These are phyloP conservation scores for Phaffia rhodozyma DNA, from an alignment of 1,284 basidiomycete genomes.

Conservation along the genomic window DNA sequence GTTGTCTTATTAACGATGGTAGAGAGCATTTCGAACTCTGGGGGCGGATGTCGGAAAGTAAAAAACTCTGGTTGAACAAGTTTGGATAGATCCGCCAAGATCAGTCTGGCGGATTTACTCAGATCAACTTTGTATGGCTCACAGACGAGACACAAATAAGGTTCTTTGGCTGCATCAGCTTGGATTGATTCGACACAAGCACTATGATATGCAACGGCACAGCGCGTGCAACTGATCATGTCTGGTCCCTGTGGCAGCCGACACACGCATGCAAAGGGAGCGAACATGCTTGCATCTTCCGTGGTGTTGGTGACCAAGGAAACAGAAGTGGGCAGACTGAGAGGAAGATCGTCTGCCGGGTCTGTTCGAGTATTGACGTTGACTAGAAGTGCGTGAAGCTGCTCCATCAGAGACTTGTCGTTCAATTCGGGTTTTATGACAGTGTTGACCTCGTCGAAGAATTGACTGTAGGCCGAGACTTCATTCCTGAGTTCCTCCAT, in stretches of 20 bases:
- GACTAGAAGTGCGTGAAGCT: too few species aligned
- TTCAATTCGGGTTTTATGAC: too few species aligned
- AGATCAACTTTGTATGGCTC: conserved; percentile 13
- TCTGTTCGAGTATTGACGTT: too few species aligned
- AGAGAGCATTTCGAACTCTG: conserved; percentile 23
- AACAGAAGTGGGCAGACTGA: too few species aligned
- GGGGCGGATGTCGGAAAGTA: conserved; percentile 25
- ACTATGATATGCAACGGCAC: conserved; percentile 25
- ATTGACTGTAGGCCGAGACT: conserved; percentile 21
- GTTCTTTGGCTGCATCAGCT: conserved; percentile 17
- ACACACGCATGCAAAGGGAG: too few species aligned
- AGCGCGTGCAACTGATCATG: too few species aligned
- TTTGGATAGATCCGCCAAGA: conserved; percentile 19
- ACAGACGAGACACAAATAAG: conserved; percentile 31
- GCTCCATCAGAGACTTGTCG: too few species aligned
- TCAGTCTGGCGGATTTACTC: conserved; percentile 25
- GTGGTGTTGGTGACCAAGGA: too few species aligned
- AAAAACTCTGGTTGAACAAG: conserved; percentile 22
- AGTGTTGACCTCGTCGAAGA: too few species aligned
- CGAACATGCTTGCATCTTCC: too few species aligned
- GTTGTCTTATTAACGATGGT: conserved; percentile 21
- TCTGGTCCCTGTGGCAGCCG: too few species aligned
- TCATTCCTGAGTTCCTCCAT: conserved; percentile 18
- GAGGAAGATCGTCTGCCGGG: too few species aligned
- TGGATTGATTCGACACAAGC: conserved; percentile 26